phyloP scores from a whole-genome alignment of 2,329 filamentous ascomycete genomes.

The Penicillium sp. region DNA sequence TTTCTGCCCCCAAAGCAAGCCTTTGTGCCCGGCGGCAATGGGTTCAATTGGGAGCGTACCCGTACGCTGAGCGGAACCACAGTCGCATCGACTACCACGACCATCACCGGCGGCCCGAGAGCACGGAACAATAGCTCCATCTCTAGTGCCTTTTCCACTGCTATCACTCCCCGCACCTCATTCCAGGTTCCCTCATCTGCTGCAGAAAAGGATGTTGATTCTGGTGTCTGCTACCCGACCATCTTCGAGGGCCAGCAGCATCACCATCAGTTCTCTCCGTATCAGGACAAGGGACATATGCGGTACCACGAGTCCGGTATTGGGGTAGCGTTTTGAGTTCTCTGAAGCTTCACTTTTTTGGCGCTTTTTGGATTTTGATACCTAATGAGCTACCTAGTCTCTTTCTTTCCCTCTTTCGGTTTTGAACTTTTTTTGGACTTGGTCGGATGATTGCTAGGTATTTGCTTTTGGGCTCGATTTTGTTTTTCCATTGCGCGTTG shows the following conservation, averaged over 20 bases:
- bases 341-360: not conserved
- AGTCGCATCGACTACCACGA: slow-evolving; percentile 27
- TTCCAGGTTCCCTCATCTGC: slow-evolving; percentile 10
- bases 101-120: slow-evolving; percentile 16
- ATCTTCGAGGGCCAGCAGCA: slow-evolving; percentile 25
- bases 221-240: slow-evolving; percentile 17
- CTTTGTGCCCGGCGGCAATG: slow-evolving; percentile 16
- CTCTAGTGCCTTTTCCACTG: slow-evolving; percentile 23
- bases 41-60: slow-evolving; percentile 24
- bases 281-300: slow-evolving; percentile 8
- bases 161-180: slow-evolving; percentile 16
- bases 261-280: slow-evolving; percentile 6
- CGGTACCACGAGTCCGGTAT: slow-evolving; percentile 25
- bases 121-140: slow-evolving; percentile 25
- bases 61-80: slow-evolving; percentile 38
- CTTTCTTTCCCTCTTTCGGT: not conserved
- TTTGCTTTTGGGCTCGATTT: not conserved
- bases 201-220: slow-evolving; percentile 21
- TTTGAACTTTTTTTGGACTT: not conserved
- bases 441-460: not conserved
- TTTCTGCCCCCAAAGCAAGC: slow-evolving; percentile 6
- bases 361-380: not conserved
- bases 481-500: not conserved
- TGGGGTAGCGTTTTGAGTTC: slow-evolving; percentile 31
- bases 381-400: not conserved